Evolutionary conservation across 2,329 filamentous ascomycete genomes (phyloP), one percentile per base, ranked within the genome.

Genomic region (Paradendryphiella salina): DNA sequence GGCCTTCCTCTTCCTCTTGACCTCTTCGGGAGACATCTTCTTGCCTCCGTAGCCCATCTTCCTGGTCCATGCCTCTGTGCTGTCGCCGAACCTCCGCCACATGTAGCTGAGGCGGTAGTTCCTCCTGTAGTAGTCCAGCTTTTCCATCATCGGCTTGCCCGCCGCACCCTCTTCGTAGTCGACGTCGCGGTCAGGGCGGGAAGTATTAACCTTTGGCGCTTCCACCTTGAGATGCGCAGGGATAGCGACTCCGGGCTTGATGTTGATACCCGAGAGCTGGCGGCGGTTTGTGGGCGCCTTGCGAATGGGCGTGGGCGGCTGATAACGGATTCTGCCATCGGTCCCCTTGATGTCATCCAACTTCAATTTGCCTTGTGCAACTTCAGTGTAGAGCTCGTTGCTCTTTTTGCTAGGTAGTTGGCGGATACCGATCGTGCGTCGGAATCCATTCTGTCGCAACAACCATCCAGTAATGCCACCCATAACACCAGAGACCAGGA

Each of bases 401-500:
- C 59, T 66, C 34, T 64, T 48, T 21, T 43, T 38, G 26, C 55
- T 62, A 5, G 69, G 68, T 2, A 69, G 43, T 2, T 41, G 46
- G 9, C 56, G 64, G 33, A 80, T 66, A 26, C 70, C 59, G 29
- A 79, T 63, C 34, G 64, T 46, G 6, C 65, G 60, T 18, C 78
- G 66, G 44, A 80, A 64, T 3, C 52, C 46, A 20, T 67, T 59
- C 23, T 59, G 66, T 36, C 72, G 73, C 21, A 80, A 66, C 2
- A 75, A 15, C n/a, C 61, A 61, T 8, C 65, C 71, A 28, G 78
- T 76, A 1, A 65, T 11, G 35, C 74, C 66, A 26, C 75, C 74
- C n/a, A 77, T 52, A 7, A 72, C 33, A 50, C 73, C 67, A 3
- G 78, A 73, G 11, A 73, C 57, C 44, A 81, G 70, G 73, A 90